Base-by-base conservation (phyloP, 1,284 basidiomycete species). In the Megacollybia platyphylla region DNA sequence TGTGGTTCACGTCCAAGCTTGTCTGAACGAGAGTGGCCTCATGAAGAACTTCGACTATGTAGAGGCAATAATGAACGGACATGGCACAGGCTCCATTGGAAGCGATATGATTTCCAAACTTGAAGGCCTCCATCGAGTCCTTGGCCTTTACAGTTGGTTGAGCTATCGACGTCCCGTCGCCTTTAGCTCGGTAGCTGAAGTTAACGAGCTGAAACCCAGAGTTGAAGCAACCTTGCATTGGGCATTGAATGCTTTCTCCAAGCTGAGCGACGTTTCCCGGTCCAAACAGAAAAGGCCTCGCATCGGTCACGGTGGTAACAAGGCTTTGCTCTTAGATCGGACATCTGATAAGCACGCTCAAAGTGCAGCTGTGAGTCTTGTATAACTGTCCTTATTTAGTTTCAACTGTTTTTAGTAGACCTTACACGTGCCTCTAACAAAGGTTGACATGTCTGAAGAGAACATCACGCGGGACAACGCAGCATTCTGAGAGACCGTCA, bases 141-240 rank as follows among this genome's bases (percentile, higher is more conserved):
- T 93, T 20, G 79, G 86, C 11, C 52, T 87, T 13, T 97, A 97
- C 59, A 67, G 90, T 42, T 98, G 94, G 94, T 70, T 96, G 45
- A 71, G 71, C 17, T 83, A 79, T 60, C 78, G 93, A n/a, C 71
- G 80, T 40, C 73, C 79, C 1, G 67, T 91, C 38, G 71, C 78
- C 8, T 97, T 88, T 57, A 65, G 73, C 11, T 71, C 85, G 29
- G 63, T 70, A 27, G 58, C 64, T 7, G 60, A 68, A 34, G 81
- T 77, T 1, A 54, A 62, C 4, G 59, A 57, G 36, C 54, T 85
- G 43, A 90, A 90, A 58, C 56, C 56, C n/a, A 63, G 79, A 28
- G 66, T 79, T 4, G 88, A 96, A 60, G 56, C 57, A 24, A 79
- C 70, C 8, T 72, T 94, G 53, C 79, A 89, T 43, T 79, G 73